A percentile compares a stretch with the other conserved stretches of the same genome.
Conservation (phyloP, 2,329 filamentous ascomycete species). For the Penicillium thymicola region DNA sequence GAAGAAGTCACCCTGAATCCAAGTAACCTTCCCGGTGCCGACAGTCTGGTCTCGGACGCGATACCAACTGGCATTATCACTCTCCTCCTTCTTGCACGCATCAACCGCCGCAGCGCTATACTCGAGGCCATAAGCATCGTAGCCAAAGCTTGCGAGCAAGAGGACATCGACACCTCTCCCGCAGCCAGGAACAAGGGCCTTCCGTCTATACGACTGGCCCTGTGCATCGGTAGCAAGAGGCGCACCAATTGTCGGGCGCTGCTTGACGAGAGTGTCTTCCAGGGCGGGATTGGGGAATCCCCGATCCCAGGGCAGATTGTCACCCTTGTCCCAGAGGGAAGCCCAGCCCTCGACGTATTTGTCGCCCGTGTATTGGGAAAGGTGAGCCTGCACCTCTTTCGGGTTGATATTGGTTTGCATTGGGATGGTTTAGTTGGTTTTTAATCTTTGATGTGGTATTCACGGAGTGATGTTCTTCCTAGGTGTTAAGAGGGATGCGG, state of each 20-base stretch:
- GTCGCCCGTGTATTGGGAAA: conserved; percentile 41
- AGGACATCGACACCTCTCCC: conserved; percentile 79
- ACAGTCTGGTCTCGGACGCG: conserved; percentile 33
- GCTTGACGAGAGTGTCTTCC: conserved; percentile 50
- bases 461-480: not conserved
- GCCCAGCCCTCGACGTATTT: conserved; percentile 52
- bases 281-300: conserved; percentile 59
- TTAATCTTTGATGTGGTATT: not conserved
- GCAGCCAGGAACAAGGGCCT: conserved; percentile 75
- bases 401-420: conserved; percentile 15
- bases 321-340: conserved; percentile 53
- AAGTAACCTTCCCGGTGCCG: conserved; percentile 40
- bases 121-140: conserved; percentile 74
- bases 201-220: conserved; percentile 39
- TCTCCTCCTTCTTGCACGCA: conserved; percentile 36
- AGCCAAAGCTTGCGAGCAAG: conserved; percentile 70
- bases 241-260: conserved; percentile 37
- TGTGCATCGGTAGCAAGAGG: conserved; percentile 25
- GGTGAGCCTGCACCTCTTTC: conserved; percentile 37
- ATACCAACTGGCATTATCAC: conserved; percentile 35
- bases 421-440: conserved; percentile 11
- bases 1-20: conserved; percentile 47
- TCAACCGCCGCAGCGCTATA: conserved; percentile 52
- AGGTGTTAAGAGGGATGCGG: not conserved
- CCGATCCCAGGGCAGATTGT: conserved; percentile 58